Conservation (phyloP, 1,139 yeast species). For the Saccharomycopsis hybrid region DNA sequence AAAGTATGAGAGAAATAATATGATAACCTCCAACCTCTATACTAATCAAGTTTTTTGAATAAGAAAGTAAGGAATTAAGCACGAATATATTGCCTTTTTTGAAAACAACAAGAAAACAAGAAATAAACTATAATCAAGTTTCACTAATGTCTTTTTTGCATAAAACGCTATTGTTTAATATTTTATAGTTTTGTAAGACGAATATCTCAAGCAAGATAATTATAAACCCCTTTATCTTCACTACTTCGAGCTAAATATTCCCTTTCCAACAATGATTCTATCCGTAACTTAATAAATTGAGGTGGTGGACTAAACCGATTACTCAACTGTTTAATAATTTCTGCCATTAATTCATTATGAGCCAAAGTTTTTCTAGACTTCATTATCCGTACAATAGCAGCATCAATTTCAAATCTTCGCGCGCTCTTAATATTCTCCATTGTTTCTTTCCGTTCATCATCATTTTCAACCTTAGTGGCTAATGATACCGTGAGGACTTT, state of each 20-base stretch:
- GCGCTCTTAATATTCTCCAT: slow-evolving; percentile 35
- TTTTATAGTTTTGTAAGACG: no score
- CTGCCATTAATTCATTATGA: slow-evolving; percentile 63
- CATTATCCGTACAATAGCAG: slow-evolving; percentile 86
- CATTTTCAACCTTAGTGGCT: slow-evolving; percentile 30
- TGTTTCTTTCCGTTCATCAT: slow-evolving; percentile 36
- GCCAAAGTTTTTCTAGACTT: slow-evolving; percentile 59
- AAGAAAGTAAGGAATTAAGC: no score
- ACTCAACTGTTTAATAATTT: slow-evolving; percentile 55
- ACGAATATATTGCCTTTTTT: no score
- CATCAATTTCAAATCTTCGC: slow-evolving; percentile 64
- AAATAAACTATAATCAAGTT: no score
- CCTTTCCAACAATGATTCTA: slow-evolving; percentile 75
- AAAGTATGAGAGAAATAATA: no score
- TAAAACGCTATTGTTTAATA: no score
- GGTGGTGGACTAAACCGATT: slow-evolving; percentile 68
- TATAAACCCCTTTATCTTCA: slow-evolving; percentile 54
- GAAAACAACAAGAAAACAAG: no score
- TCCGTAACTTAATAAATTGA: slow-evolving; percentile 60
- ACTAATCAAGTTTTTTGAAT: no score
- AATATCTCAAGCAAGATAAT: slow-evolving; percentile 53
- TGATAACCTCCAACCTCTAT: no score
- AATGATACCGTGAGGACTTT: slow-evolving; percentile 68
- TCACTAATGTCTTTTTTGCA: no score
- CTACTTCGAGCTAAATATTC: slow-evolving; percentile 77